These are phyloP conservation scores for Paecilomyces niveus DNA, from an alignment of 2,329 filamentous ascomycete genomes.

Conservation along the genomic window DNA sequence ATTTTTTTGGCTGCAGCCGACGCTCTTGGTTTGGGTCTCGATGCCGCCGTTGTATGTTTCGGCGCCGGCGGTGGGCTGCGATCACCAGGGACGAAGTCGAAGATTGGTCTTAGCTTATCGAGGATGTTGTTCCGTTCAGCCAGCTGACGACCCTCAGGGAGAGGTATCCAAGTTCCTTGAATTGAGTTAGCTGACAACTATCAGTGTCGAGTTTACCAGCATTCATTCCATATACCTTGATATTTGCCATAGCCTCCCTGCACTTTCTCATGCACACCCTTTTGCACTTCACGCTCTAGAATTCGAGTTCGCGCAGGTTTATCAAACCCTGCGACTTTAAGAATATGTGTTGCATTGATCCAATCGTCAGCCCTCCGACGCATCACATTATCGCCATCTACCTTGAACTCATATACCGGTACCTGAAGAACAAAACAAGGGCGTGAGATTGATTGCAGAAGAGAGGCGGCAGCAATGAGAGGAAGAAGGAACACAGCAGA, in stretches of 20 bases:
- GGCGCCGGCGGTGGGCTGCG: conserved; percentile 88
- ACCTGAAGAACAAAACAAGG: conserved; percentile 51
- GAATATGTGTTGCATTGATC: conserved; percentile 99
- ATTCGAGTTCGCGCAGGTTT: conserved; percentile 94
- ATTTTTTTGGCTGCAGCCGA: conserved; percentile 54
- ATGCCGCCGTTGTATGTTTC: conserved; percentile 68
- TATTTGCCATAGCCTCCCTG: conserved; percentile 99
- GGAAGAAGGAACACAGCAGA: conserved; percentile 2
- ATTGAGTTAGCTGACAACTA: not conserved
- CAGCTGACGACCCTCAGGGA: conserved; percentile 70
- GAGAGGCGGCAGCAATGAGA: not conserved
- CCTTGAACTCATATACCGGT: conserved; percentile 88
- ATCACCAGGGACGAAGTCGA: conserved; percentile 79
- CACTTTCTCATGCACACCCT: conserved; percentile 93
- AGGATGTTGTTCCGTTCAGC: conserved; percentile 82
- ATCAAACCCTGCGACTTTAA: conserved; percentile 95
- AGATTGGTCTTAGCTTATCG: conserved; percentile 76
- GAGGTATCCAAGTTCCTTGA: conserved; percentile 88
- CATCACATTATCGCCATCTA: conserved; percentile 91
- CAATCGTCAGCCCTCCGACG: conserved; percentile 86
- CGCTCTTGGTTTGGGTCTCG: conserved; percentile 69
- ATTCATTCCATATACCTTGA: conserved; percentile 56
- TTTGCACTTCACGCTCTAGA: conserved; percentile 92
- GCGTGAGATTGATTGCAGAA: conserved; percentile 7
- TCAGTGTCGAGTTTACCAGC: not conserved